Evolutionary conservation across 805 yeast genomes (phyloP).

Genomic region (Candida ulmi): DNA sequence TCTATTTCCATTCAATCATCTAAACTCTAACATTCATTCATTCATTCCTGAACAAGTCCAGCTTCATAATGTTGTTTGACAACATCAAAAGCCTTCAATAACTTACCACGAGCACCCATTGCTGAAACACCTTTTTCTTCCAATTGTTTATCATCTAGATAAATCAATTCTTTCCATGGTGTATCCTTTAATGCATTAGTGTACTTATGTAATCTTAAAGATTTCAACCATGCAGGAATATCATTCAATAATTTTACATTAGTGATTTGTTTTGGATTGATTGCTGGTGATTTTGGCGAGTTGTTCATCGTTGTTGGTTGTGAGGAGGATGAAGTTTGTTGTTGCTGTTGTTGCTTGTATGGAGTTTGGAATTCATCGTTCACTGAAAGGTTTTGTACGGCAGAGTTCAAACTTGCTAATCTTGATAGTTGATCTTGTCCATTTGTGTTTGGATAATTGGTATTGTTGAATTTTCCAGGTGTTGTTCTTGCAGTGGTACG

Average conservation of each 20-base stretch:
- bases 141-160: constrained; percentile 60
- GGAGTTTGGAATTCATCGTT: constrained; percentile 10
- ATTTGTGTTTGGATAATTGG: neutral
- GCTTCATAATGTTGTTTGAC: constrained; percentile 55
- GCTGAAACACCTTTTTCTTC: constrained; percentile 85
- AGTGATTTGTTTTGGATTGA: constrained; percentile 46
- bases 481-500: constrained; percentile 1
- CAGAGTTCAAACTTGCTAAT: constrained; percentile 18
- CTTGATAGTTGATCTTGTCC: constrained; percentile 12
- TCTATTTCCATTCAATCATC: too few species aligned
- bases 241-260: constrained; percentile 56
- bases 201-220: constrained; percentile 87
- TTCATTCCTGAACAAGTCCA: constrained; percentile 27
- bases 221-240: constrained; percentile 89
- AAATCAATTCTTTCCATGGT: constrained; percentile 75
- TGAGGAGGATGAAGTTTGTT: neutral
- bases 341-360: constrained; percentile 1
- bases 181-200: constrained; percentile 74
- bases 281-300: constrained; percentile 35
- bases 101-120: constrained; percentile 90
- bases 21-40: too few species aligned
- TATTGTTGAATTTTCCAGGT: constrained; percentile 1
- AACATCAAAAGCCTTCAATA: constrained; percentile 84
- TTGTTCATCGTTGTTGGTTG: neutral
- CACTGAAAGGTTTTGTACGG: constrained; percentile 12